Percentiles rank a stretch among this genome's conserved stretches.
These are phyloP conservation scores for Dichomitus squalens DNA, from an alignment of 1,284 basidiomycete species.

Conservation along the genomic window DNA sequence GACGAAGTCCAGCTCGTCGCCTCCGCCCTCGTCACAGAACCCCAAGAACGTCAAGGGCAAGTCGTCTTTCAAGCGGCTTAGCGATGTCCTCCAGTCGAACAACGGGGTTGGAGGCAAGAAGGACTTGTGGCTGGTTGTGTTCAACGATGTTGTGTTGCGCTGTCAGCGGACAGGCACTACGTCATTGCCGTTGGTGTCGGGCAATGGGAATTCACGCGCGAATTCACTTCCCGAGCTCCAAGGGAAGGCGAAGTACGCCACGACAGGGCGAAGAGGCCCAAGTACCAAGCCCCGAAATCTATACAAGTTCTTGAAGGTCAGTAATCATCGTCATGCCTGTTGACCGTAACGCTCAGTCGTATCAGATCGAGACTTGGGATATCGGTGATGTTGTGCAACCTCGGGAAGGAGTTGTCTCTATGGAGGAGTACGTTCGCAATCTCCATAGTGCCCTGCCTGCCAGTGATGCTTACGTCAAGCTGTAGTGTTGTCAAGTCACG, in stretches of 20 bases:
- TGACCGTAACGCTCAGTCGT: slow-evolving; percentile 3
- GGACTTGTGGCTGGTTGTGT: slow-evolving; percentile 92
- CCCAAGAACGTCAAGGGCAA: slow-evolving; percentile 71
- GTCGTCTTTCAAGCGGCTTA: slow-evolving; percentile 82
- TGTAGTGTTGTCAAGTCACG: slow-evolving; percentile 70
- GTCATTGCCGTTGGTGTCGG: slow-evolving; percentile 78
- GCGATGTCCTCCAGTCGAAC: slow-evolving; percentile 68
- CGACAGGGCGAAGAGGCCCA: slow-evolving; percentile 69
- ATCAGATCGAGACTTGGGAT: slow-evolving; percentile 87
- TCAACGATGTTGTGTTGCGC: slow-evolving; percentile 93
- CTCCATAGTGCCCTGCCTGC: neutral
- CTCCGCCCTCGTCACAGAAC: slow-evolving; percentile 44
- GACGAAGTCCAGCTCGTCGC: slow-evolving; percentile 51
- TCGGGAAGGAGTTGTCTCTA: slow-evolving; percentile 73
- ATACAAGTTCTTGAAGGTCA: slow-evolving; percentile 85
- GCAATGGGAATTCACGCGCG: slow-evolving; percentile 61
- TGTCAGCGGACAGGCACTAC: slow-evolving; percentile 93
- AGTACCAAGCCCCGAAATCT: slow-evolving; percentile 85
- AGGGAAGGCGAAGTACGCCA: slow-evolving; percentile 80
- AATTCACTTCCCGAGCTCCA: slow-evolving; percentile 80
- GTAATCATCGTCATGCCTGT: slow-evolving; percentile 17
- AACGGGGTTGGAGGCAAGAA: slow-evolving; percentile 72
- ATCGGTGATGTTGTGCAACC: slow-evolving; percentile 75
- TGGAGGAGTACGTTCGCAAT: slow-evolving; percentile 74
- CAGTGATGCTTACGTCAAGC: slow-evolving; percentile 18